A percentile compares a stretch with the other conserved stretches of the same genome.
Evolutionary conservation across 306 rosid genomes (phyloP).

Genomic region (Spatholobus suberectus): DNA sequence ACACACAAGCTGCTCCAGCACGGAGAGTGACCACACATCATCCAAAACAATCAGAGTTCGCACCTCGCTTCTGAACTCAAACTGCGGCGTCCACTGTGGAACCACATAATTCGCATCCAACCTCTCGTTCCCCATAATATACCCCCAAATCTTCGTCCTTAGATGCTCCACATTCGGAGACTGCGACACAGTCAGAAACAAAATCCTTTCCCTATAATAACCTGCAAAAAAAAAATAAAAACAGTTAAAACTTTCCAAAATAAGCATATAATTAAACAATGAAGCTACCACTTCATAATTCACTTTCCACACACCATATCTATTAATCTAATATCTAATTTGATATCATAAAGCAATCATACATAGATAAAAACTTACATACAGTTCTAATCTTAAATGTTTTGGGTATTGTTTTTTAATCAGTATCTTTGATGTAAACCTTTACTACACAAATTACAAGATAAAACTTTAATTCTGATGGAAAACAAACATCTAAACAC

Average conservation of each 20-base stretch:
- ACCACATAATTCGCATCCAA: conserved; percentile 50
- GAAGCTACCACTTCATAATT: not conserved
- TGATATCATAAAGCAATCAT: not conserved
- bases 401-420: no score
- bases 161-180: conserved; percentile 81
- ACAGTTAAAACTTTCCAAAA: not conserved
- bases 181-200: conserved; percentile 87
- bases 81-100: conserved; percentile 56
- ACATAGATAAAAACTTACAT: no score
- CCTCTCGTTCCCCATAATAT: conserved; percentile 59
- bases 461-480: no score
- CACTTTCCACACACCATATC: no score
- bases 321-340: not conserved
- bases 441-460: no score
- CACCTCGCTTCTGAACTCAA: conserved; percentile 44
- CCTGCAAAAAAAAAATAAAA: conserved; percentile 51
- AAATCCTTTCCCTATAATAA: conserved; percentile 65
- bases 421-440: no score
- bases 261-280: not conserved
- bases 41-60: conserved; percentile 74
- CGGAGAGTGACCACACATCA: conserved; percentile 78
- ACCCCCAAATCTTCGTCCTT: conserved; percentile 68
- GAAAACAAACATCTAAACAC: no score
- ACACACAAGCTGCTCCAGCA: conserved; percentile 60
- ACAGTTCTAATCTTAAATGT: no score